Conservation (phyloP, 495 filamentous ascomycete species). For the Xylaria palmicola region DNA sequence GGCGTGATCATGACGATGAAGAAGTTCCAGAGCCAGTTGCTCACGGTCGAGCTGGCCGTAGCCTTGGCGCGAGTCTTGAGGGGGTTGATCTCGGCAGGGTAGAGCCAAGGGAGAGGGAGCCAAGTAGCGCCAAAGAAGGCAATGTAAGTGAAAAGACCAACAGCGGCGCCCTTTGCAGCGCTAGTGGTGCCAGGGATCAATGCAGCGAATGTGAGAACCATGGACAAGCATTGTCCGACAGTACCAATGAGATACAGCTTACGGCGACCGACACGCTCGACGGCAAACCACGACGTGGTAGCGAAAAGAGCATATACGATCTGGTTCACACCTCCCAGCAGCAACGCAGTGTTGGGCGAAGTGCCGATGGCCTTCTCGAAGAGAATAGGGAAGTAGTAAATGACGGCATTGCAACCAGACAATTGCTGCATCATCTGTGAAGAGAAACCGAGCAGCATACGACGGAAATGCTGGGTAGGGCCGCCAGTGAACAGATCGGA, state of each 20-base stretch:
- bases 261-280: constrained; percentile 66
- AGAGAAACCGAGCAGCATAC: constrained; percentile 54
- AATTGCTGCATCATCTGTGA: constrained; percentile 71
- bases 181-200: constrained; percentile 54
- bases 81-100: constrained; percentile 54
- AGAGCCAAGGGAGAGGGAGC: constrained; percentile 58
- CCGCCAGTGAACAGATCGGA: constrained; percentile 55
- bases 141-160: constrained; percentile 47
- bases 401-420: constrained; percentile 68
- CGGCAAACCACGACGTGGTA: constrained; percentile 71
- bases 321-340: constrained; percentile 39
- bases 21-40: constrained; percentile 69
- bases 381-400: constrained; percentile 59
- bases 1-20: constrained; percentile 56
- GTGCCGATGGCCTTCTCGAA: constrained; percentile 36
- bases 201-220: constrained; percentile 66
- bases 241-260: constrained; percentile 60
- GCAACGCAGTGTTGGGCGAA: constrained; percentile 23
- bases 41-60: constrained; percentile 64
- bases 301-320: constrained; percentile 70
- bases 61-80: constrained; percentile 64
- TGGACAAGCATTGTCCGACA: constrained; percentile 61
- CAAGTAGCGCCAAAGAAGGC: constrained; percentile 64
- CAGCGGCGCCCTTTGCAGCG: constrained; percentile 39
- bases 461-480: constrained; percentile 59